phyloP scores from a whole-genome alignment of 1,284 basidiomycete species.

The Meripilus lineatus region DNA sequence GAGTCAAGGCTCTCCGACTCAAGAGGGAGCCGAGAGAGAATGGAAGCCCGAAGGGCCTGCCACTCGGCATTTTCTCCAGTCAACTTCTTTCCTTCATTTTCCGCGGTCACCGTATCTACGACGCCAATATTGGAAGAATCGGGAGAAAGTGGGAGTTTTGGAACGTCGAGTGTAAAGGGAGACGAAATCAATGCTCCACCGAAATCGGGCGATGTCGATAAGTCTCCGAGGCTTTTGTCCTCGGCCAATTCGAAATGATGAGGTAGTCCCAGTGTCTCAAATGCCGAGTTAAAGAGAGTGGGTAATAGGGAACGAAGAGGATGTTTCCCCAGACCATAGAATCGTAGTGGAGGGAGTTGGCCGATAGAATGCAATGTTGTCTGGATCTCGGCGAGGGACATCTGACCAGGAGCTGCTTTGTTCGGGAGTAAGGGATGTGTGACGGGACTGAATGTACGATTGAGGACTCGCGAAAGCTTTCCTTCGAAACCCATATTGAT shows the following conservation, averaged over 20 bases:
- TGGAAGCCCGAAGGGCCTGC: conserved; percentile 72
- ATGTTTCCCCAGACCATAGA: conserved; percentile 87
- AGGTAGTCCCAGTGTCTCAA: conserved; percentile 68
- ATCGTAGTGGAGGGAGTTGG: conserved; percentile 63
- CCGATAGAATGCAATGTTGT: conserved; percentile 79
- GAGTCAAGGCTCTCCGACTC: conserved; percentile 35
- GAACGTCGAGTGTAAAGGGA: conserved; percentile 87
- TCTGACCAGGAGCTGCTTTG: conserved; percentile 89
- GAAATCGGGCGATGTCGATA: conserved; percentile 70
- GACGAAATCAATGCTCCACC: conserved; percentile 97
- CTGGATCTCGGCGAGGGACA: conserved; percentile 86
- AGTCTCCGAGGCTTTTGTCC: conserved; percentile 61
- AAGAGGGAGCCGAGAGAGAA: conserved; percentile 35
- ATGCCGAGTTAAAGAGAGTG: conserved; percentile 89
- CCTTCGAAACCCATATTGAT: conserved; percentile 93
- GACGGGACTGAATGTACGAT: conserved; percentile 83
- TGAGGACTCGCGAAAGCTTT: conserved; percentile 87
- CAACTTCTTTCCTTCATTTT: conserved; percentile 40
- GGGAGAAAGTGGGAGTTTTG: conserved; percentile 69
- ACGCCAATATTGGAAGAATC: conserved; percentile 85
- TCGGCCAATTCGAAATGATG: conserved; percentile 75
- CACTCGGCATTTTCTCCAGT: conserved; percentile 94
- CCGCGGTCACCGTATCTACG: conserved; percentile 85
- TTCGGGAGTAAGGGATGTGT: conserved; percentile 83
- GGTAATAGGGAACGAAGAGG: conserved; percentile 91